Conservation (phyloP, 1,284 basidiomycete genomes). For the Marasmius sp. region DNA sequence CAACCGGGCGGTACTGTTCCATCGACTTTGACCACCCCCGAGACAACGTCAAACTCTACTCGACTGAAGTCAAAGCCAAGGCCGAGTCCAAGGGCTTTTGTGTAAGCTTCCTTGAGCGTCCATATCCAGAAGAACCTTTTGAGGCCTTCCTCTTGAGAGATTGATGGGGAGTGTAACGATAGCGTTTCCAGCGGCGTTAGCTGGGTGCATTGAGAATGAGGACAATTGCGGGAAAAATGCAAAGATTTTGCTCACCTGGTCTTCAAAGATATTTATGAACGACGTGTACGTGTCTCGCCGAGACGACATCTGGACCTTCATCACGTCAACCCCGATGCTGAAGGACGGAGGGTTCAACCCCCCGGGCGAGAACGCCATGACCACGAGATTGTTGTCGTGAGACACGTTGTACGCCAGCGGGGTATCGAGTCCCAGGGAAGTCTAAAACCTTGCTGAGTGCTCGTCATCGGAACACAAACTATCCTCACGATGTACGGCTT, state of each 20-base stretch:
- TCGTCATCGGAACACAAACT: slow-evolving; percentile 5
- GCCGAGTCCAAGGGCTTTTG: slow-evolving; percentile 78
- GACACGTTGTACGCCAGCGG: slow-evolving; percentile 76
- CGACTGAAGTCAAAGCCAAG: slow-evolving; percentile 79
- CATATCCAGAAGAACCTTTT: slow-evolving; percentile 74
- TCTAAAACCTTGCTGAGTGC: slow-evolving; percentile 29
- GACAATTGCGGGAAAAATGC: not conserved
- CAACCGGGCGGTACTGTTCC: slow-evolving; percentile 57
- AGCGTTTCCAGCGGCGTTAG: slow-evolving; percentile 55
- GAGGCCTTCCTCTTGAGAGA: slow-evolving; percentile 44
- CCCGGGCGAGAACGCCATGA: slow-evolving; percentile 62
- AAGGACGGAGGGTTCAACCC: slow-evolving; percentile 55
- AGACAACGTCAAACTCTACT: slow-evolving; percentile 62
- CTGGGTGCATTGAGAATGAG: slow-evolving; percentile 34
- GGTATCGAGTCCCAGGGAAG: slow-evolving; percentile 40
- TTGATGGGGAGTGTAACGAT: slow-evolving; percentile 35
- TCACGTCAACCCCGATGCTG: slow-evolving; percentile 73
- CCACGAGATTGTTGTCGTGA: slow-evolving; percentile 73
- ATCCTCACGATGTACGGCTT: slow-evolving; percentile 72
- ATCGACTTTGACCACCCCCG: slow-evolving; percentile 56
- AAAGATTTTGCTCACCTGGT: slow-evolving; percentile 49
- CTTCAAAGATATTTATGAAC: slow-evolving; percentile 63
- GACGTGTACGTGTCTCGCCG: slow-evolving; percentile 50
- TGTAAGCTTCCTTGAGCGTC: slow-evolving; percentile 87
- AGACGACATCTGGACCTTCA: slow-evolving; percentile 67